These are phyloP conservation scores for Henckelia pumila DNA, from an alignment of 257 asterid genomes.

Conservation along the genomic window DNA sequence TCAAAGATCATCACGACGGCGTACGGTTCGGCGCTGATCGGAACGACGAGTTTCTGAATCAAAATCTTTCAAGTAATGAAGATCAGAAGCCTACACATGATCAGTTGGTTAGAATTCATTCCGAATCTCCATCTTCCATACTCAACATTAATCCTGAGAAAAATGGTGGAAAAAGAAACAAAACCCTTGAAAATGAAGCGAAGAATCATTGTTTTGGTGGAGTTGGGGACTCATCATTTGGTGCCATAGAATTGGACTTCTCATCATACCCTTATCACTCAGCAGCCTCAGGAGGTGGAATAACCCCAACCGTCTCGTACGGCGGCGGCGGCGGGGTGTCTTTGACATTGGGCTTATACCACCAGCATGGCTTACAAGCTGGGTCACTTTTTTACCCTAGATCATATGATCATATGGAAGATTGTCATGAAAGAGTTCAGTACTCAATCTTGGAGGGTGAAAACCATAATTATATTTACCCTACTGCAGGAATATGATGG, in stretches of 20 bases:
- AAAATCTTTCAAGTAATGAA: slow-evolving; percentile 23
- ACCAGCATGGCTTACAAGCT: slow-evolving; percentile 48
- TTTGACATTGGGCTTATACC: slow-evolving; percentile 74
- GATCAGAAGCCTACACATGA: slow-evolving; percentile 71
- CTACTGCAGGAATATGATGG: slow-evolving; percentile 76
- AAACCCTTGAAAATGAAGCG: slow-evolving; percentile 27
- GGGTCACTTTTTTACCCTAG: slow-evolving; percentile 52
- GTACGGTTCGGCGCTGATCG: slow-evolving; percentile 11
- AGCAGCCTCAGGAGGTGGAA: slow-evolving; percentile 13
- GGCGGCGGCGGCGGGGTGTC: slow-evolving; percentile 56
- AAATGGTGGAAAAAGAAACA: slow-evolving; percentile 27
- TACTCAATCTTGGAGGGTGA: slow-evolving; percentile 70
- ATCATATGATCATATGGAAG: slow-evolving; percentile 68
- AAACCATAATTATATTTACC: slow-evolving; percentile 73
- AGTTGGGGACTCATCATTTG: slow-evolving; percentile 33
- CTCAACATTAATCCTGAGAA: slow-evolving; percentile 43
- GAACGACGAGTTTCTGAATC: slow-evolving; percentile 3
- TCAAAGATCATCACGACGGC: slow-evolving; percentile 45
- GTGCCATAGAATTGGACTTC: slow-evolving; percentile 58
- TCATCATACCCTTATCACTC: slow-evolving; percentile 43
- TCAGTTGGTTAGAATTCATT: slow-evolving; percentile 56
- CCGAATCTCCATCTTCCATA: slow-evolving; percentile 76
- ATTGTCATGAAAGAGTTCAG: slow-evolving; percentile 59
- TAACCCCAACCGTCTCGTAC: slow-evolving; percentile 7
- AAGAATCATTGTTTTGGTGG: slow-evolving; percentile 31